Evolutionary conservation across 768 basidiomycete genomes (phyloP).

Genomic region (Podaxis mareebaensis): DNA sequence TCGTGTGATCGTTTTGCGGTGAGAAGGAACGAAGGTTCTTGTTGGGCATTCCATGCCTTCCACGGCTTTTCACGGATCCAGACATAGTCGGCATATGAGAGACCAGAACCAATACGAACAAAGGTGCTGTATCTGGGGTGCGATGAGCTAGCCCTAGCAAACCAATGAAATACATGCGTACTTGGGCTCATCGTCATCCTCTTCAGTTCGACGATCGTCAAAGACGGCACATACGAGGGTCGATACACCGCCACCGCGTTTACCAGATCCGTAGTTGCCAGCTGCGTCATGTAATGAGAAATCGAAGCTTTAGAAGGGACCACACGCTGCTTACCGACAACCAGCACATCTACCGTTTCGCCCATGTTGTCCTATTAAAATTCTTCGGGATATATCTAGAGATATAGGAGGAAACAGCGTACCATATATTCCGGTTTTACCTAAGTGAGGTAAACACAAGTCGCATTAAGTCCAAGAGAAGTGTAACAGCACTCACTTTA

Average conservation of each 20-base stretch:
- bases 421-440: conserved; percentile 91
- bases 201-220: conserved; percentile 62
- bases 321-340: conserved; percentile 62
- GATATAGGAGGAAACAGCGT: conserved; percentile 17
- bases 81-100: conserved; percentile 83
- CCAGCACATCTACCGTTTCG: conserved; percentile 89
- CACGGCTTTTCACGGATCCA: conserved; percentile 84
- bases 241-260: conserved; percentile 86
- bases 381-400: background rate
- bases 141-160: background rate
- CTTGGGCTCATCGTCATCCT: conserved; percentile 67
- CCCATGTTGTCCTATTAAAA: conserved; percentile 78
- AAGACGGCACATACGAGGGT: conserved; percentile 87
- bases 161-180: conserved; percentile 29
- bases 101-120: conserved; percentile 86
- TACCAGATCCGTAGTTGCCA: conserved; percentile 86
- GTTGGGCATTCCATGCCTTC: conserved; percentile 76
- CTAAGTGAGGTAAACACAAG: conserved; percentile 34
- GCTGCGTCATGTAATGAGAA: conserved; percentile 40
- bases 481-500: conserved; percentile 54
- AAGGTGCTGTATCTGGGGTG: conserved; percentile 76
- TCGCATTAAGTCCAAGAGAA: background rate
- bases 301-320: background rate
- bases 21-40: conserved; percentile 69
- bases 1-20: conserved; percentile 63